Base-by-base conservation (phyloP, 768 basidiomycete genomes). In the Paxillus involutus region DNA sequence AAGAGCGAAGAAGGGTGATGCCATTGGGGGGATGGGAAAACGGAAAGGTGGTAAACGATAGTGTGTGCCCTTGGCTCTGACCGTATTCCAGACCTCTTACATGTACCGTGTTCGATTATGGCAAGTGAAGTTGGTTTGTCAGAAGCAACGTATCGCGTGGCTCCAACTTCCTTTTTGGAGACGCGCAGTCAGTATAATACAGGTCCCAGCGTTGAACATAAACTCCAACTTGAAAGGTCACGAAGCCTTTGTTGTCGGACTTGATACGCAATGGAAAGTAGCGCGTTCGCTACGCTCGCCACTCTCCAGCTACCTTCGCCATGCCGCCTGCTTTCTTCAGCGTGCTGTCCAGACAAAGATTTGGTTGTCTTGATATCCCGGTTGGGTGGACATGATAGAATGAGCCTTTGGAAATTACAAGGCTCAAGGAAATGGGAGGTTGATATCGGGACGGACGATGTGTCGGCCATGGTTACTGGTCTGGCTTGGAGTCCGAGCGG, bases 271-370 rank as follows among this genome's bases (percentile, higher is more conserved):
- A 80, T 80, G 77, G 71, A 75, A 48, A 55, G 64, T 39, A 78
- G 76, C 49, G 75, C 81, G 2, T 87, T 87, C 62, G 72, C 69
- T 41, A 63, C 82, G 30, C 74, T 91, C 50, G 81, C 83, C 21
- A 77, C 75, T 32, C 66, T 88, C 30, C 77, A 77, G 41, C 70
- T 90, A 12, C 80, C 85, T 6, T 73, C 80, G 7, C 73, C 80
- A 30, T 81, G 80, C 51, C 82, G 85, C 39, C 61, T 91, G 30
- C 70, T 88, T 24, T 53, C 74, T 10, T 79, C 84, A 19, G 82
- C 90, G 44, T 91, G 90, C 62, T 91, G 91, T 67, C 89, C 90
- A 9, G 91, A 92, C 73, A 93, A 92, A 68, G 91, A 93, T 69
- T 75, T 92, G 40, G 71, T 91, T 4, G 74, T 85, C 26, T 72